Conservation (phyloP, 2,329 filamentous ascomycete species). For the Dissoconium aciculare region DNA sequence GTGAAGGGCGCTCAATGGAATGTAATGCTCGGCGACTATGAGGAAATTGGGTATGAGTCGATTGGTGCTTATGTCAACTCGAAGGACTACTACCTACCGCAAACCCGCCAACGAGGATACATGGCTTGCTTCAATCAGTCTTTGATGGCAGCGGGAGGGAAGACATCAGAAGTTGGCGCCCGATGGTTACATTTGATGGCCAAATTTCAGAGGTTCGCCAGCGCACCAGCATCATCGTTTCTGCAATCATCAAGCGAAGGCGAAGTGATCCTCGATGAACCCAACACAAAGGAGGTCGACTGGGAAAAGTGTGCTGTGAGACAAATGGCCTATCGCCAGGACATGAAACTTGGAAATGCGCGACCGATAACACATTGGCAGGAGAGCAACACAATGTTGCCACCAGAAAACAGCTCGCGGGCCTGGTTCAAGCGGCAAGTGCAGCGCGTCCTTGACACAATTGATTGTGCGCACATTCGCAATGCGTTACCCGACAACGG, state of each 20-base stretch:
- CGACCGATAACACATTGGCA: slow-evolving; percentile 47
- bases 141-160: not conserved
- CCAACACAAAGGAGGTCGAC: slow-evolving; percentile 21
- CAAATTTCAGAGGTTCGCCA: slow-evolving; percentile 41
- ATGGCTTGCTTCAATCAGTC: slow-evolving; percentile 31
- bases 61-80: slow-evolving; percentile 42
- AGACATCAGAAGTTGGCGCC: slow-evolving; percentile 1
- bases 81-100: slow-evolving; percentile 59
- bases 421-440: slow-evolving; percentile 38
- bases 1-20: slow-evolving; percentile 48
- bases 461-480: slow-evolving; percentile 44
- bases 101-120: slow-evolving; percentile 34
- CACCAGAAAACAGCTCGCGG: slow-evolving; percentile 42
- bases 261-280: slow-evolving; percentile 8
- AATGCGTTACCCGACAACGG: slow-evolving; percentile 24
- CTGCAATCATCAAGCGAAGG: slow-evolving; percentile 41
- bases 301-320: slow-evolving; percentile 46
- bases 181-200: slow-evolving; percentile 35
- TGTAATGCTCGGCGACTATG: slow-evolving; percentile 27
- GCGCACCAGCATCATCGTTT: slow-evolving; percentile 47
- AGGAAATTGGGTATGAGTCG: slow-evolving; percentile 41
- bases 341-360: slow-evolving; percentile 36
- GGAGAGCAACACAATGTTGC: slow-evolving; percentile 36
- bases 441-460: slow-evolving; percentile 48
- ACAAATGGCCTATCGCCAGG: slow-evolving; percentile 41